Evolutionary conservation across 345 rosid genomes (phyloP).

Genomic region (Gossypium ekmanianum): DNA sequence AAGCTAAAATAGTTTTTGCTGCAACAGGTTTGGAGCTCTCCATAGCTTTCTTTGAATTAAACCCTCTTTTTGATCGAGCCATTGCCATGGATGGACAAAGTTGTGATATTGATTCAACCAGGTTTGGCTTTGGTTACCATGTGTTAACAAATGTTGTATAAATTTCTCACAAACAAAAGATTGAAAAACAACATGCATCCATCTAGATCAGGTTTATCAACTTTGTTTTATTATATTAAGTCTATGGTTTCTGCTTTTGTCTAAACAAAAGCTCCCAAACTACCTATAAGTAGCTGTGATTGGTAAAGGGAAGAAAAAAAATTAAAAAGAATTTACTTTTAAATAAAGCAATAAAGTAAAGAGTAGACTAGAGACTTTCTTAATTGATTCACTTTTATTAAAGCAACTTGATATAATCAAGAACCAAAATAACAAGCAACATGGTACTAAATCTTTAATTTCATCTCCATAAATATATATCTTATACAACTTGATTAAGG

Average conservation of each 20-base stretch:
- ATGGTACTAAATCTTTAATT: conserved; percentile 8
- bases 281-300: conserved; percentile 7
- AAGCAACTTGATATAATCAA: conserved; percentile 35
- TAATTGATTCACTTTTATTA: conserved; percentile 13
- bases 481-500: conserved; percentile 10
- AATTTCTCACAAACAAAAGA: neutral
- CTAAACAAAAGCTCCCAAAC: neutral
- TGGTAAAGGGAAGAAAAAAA: neutral
- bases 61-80: no score
- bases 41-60: neutral
- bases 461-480: neutral
- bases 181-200: neutral
- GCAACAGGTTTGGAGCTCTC: neutral
- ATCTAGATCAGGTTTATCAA: neutral
- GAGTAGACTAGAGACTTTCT: conserved; percentile 25
- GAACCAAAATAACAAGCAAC: conserved; percentile 28
- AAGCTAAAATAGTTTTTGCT: neutral
- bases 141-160: neutral
- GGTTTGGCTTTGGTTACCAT: neutral
- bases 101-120: no score
- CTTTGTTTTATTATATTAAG: neutral
- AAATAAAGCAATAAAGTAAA: conserved; percentile 13
- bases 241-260: neutral
- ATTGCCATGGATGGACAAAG: no score
- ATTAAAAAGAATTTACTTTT: neutral